Evolutionary conservation across 1,284 basidiomycete genomes (phyloP).

Genomic region (Amylostereum areolatum): DNA sequence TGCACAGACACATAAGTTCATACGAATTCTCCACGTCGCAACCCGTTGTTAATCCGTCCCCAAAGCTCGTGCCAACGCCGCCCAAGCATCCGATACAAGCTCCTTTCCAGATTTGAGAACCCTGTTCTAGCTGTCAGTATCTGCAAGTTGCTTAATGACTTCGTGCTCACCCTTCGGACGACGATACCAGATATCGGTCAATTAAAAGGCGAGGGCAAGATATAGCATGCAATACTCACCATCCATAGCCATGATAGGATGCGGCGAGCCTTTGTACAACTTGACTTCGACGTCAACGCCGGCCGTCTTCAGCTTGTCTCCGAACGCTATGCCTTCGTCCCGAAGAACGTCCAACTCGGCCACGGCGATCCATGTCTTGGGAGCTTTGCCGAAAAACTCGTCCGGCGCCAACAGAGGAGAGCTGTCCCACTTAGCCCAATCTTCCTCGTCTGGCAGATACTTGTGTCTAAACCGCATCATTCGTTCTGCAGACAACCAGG

Average conservation of each 20-base stretch:
- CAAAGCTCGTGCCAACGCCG: slow-evolving; percentile 41
- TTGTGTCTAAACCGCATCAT: slow-evolving; percentile 72
- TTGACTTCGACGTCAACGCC: slow-evolving; percentile 52
- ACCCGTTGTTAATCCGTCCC: slow-evolving; percentile 8
- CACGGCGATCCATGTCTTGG: slow-evolving; percentile 58
- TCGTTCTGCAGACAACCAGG: slow-evolving; percentile 52
- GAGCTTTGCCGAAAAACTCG: slow-evolving; percentile 41
- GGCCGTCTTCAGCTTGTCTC: slow-evolving; percentile 46
- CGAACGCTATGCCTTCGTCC: slow-evolving; percentile 64
- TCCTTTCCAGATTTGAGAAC: slow-evolving; percentile 44
- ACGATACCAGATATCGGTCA: neutral
- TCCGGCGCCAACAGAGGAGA: slow-evolving; percentile 65
- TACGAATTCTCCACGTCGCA: neutral
- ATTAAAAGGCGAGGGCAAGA: too few relatives aligned
- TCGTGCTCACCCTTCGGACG: neutral
- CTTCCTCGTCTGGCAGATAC: slow-evolving; percentile 57
- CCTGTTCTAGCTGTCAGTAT: slow-evolving; percentile 20
- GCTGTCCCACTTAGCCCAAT: slow-evolving; percentile 59
- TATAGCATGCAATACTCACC: slow-evolving; percentile 27
- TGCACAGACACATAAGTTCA: neutral
- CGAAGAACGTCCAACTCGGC: slow-evolving; percentile 63
- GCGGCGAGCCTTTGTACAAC: slow-evolving; percentile 56
- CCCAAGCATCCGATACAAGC: slow-evolving; percentile 49
- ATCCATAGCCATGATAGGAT: slow-evolving; percentile 69
- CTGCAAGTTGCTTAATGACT: slow-evolving; percentile 1